Percentiles rank a stretch among this genome's conserved stretches.
phyloP scores from a whole-genome alignment of 495 filamentous ascomycete genomes.

The Parachaetomium inaequale region DNA sequence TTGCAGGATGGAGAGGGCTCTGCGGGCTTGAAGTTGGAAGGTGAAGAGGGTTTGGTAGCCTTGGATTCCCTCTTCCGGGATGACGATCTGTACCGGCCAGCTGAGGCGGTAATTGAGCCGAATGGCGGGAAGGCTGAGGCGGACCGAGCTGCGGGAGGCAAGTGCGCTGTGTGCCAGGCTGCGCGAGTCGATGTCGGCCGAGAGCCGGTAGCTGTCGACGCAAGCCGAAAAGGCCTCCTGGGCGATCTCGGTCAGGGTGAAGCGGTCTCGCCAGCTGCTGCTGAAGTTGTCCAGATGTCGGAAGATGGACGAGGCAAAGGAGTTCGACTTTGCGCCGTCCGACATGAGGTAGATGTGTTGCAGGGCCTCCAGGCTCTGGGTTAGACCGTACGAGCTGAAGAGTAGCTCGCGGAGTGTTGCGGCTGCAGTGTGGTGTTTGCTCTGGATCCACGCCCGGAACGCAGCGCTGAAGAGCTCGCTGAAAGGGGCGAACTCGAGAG shows the following conservation, averaged over 20 bases:
- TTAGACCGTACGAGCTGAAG: constrained; percentile 65
- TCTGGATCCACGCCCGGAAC: constrained; percentile 68
- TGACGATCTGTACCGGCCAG: constrained; percentile 84
- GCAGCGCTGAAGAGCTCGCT: constrained; percentile 64
- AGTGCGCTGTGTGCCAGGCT: constrained; percentile 30
- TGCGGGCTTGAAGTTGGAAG: constrained; percentile 72
- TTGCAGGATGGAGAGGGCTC: constrained; percentile 66
- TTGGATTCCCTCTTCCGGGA: constrained; percentile 56
- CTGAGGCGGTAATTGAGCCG: constrained; percentile 62
- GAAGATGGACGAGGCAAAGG: constrained; percentile 68
- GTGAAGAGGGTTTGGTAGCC: constrained; percentile 68
- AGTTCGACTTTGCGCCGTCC: constrained; percentile 60
- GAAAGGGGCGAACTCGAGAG: constrained; percentile 61
- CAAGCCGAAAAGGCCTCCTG: constrained; percentile 60
- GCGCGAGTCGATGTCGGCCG: constrained; percentile 48
- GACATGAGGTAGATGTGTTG: constrained; percentile 68
- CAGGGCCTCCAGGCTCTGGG: constrained; percentile 61
- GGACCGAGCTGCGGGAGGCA: constrained; percentile 43
- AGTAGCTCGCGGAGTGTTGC: constrained; percentile 60
- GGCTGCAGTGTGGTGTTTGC: constrained; percentile 65
- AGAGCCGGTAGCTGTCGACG: constrained; percentile 58
- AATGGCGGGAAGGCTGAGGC: constrained; percentile 51
- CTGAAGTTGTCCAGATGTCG: constrained; percentile 67
- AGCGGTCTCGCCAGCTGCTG: constrained; percentile 74
- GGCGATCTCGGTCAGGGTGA: constrained; percentile 73